Evolutionary conservation across 2,329 filamentous ascomycete genomes (phyloP).

Genomic region (Fusarium gaditjirri): DNA sequence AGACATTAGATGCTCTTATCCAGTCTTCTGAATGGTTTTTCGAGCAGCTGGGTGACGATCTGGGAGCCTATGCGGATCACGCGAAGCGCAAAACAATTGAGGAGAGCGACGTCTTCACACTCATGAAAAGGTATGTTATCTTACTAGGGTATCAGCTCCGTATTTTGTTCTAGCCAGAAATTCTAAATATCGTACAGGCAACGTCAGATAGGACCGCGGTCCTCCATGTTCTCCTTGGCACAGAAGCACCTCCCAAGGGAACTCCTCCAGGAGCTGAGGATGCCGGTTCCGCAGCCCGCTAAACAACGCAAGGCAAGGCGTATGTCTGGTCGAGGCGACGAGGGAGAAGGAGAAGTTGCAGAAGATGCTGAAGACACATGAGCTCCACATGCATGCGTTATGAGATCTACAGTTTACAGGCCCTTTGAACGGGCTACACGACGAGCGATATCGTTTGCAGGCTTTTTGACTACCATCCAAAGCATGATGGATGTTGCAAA

Average conservation of each 20-base stretch:
- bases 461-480: constrained; percentile 93
- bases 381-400: constrained; percentile 31
- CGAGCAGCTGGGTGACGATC: constrained; percentile 83
- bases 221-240: constrained; percentile 86
- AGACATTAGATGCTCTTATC: constrained; percentile 78
- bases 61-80: constrained; percentile 82
- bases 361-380: constrained; percentile 53
- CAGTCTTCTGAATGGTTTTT: constrained; percentile 93
- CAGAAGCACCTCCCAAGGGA: constrained; percentile 85
- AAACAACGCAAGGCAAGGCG: constrained; percentile 57
- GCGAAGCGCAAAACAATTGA: constrained; percentile 87
- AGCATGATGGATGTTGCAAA: constrained; percentile 93
- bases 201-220: constrained; percentile 75
- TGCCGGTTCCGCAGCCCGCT: constrained; percentile 66
- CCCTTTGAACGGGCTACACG: constrained; percentile 62
- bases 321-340: constrained; percentile 44
- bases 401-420: constrained; percentile 36
- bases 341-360: constrained; percentile 51
- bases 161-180: constrained; percentile 36
- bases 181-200: constrained; percentile 67
- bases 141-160: constrained; percentile 36
- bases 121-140: constrained; percentile 80
- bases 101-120: constrained; percentile 81
- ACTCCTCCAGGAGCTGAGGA: constrained; percentile 82
- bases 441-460: constrained; percentile 75